phyloP scores from a whole-genome alignment of 2,329 filamentous ascomycete genomes.

The Lachnellula arida region DNA sequence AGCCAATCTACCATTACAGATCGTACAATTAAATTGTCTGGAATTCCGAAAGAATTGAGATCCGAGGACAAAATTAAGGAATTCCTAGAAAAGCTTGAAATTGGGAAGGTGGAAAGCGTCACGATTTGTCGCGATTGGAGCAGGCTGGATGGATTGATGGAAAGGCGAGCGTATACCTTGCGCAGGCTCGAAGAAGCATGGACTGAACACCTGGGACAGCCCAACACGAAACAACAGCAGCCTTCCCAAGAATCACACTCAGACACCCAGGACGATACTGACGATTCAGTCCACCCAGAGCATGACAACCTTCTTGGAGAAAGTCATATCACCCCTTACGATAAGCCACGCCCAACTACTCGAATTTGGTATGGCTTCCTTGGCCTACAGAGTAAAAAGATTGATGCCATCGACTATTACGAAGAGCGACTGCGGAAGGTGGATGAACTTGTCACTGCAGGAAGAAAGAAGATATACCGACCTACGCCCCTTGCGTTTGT shows the following conservation, averaged over 20 bases:
- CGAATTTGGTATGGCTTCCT: slow-evolving; percentile 77
- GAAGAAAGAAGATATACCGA: slow-evolving; percentile 70
- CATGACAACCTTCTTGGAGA: slow-evolving; percentile 52
- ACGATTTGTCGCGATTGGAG: slow-evolving; percentile 85
- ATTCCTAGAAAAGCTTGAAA: slow-evolving; percentile 80
- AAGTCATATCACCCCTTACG: slow-evolving; percentile 38
- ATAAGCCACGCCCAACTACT: slow-evolving; percentile 58
- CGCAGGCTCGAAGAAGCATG: slow-evolving; percentile 77
- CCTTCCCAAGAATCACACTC: slow-evolving; percentile 31
- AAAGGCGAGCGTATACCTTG: slow-evolving; percentile 59
- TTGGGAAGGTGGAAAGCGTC: slow-evolving; percentile 86
- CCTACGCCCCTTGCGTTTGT: slow-evolving; percentile 87
- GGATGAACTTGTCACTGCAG: slow-evolving; percentile 67
- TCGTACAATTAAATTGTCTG: slow-evolving; percentile 84
- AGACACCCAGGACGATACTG: slow-evolving; percentile 33
- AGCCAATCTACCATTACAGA: slow-evolving; percentile 95
- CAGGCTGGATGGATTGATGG: slow-evolving; percentile 70
- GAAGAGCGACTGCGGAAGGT: slow-evolving; percentile 76
- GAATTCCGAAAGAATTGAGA: slow-evolving; percentile 74
- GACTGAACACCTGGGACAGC: slow-evolving; percentile 67
- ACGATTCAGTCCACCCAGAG: slow-evolving; percentile 47
- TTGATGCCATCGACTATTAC: slow-evolving; percentile 93
- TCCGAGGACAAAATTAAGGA: slow-evolving; percentile 80
- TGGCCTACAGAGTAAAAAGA: slow-evolving; percentile 62
- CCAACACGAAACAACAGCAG: slow-evolving; percentile 41